These are phyloP conservation scores for Karstenula rhodostoma DNA, from an alignment of 2,329 filamentous ascomycete genomes.

Conservation along the genomic window DNA sequence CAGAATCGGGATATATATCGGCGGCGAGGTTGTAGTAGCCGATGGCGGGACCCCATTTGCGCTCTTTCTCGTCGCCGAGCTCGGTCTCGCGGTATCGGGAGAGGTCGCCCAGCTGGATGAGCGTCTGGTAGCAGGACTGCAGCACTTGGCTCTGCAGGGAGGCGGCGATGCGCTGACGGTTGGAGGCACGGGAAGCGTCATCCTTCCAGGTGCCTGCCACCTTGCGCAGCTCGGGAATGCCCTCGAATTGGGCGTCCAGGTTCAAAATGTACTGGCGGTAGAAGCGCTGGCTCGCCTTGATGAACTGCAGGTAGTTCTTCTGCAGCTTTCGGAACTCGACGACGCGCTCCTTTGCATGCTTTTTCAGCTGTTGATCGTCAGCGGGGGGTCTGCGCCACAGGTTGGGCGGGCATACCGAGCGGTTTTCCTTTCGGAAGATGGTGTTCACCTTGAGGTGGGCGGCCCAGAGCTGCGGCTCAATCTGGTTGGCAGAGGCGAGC, in stretches of 20 bases:
- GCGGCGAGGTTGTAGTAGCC: conserved; percentile 86
- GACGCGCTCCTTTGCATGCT: conserved; percentile 60
- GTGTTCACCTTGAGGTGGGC: conserved; percentile 79
- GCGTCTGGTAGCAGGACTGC: conserved; percentile 78
- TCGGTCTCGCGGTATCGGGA: conserved; percentile 83
- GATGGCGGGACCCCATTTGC: conserved; percentile 80
- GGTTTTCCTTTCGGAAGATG: conserved; percentile 72
- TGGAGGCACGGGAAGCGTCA: conserved; percentile 41
- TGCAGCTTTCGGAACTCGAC: conserved; percentile 78
- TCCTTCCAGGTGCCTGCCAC: conserved; percentile 58
- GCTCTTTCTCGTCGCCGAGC: conserved; percentile 69
- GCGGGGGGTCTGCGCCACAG: neutral
- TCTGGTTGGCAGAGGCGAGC: conserved; percentile 67
- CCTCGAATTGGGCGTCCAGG: conserved; percentile 68
- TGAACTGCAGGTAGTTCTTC: conserved; percentile 82
- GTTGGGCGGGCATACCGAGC: conserved; percentile 27
- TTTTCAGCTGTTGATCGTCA: conserved; percentile 51
- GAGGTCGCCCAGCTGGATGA: conserved; percentile 89
- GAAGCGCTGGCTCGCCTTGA: conserved; percentile 87
- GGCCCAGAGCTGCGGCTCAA: conserved; percentile 79
- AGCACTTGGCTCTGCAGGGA: conserved; percentile 69
- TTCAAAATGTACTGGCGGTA: conserved; percentile 87
- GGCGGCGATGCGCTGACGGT: conserved; percentile 49
- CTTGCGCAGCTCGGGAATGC: conserved; percentile 65
- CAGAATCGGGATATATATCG: conserved; percentile 78